A percentile compares a stretch with the other conserved stretches of the same genome.
phyloP scores from a whole-genome alignment of 1,284 basidiomycete genomes.

The Sanguinoderma infundibulare region DNA sequence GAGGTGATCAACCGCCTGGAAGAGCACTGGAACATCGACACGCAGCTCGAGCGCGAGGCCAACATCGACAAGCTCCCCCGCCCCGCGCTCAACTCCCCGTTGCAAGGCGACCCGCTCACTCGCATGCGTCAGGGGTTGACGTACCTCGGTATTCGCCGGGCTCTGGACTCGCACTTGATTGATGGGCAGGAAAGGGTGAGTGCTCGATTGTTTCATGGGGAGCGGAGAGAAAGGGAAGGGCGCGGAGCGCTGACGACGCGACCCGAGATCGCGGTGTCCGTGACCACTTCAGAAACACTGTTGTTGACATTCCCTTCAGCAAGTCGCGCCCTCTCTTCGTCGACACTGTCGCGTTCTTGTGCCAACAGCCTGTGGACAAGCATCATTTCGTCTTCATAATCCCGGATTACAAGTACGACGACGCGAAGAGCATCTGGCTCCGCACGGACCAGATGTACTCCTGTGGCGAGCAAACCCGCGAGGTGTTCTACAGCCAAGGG shows the following conservation, averaged over 20 bases:
- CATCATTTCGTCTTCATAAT: conserved; percentile 1
- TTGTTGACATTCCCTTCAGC: neutral
- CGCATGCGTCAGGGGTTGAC: conserved; percentile 12
- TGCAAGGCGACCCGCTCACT: neutral
- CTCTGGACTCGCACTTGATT: neutral
- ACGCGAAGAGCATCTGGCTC: conserved; percentile 1
- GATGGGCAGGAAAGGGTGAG: neutral
- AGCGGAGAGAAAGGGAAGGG: neutral
- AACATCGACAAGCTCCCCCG: neutral
- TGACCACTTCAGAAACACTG: neutral
- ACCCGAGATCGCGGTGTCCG: neutral
- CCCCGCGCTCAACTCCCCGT: neutral
- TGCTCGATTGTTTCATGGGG: neutral
- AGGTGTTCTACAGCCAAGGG: conserved; percentile 14
- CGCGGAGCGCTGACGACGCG: neutral
- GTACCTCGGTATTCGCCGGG: conserved; percentile 1
- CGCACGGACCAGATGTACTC: conserved; percentile 2
- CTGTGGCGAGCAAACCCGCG: conserved; percentile 8
- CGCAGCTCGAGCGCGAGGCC: neutral
- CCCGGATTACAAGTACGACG: conserved; percentile 10
- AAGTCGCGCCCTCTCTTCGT: conserved; percentile 2
- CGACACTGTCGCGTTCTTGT: neutral
- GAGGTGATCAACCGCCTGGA: conserved; percentile 12
- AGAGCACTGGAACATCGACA: conserved; percentile 1
- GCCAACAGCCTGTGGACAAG: neutral